Percentiles rank a stretch among this genome's conserved stretches.
phyloP scores from a whole-genome alignment of 768 basidiomycete genomes.

The Chiua virens region DNA sequence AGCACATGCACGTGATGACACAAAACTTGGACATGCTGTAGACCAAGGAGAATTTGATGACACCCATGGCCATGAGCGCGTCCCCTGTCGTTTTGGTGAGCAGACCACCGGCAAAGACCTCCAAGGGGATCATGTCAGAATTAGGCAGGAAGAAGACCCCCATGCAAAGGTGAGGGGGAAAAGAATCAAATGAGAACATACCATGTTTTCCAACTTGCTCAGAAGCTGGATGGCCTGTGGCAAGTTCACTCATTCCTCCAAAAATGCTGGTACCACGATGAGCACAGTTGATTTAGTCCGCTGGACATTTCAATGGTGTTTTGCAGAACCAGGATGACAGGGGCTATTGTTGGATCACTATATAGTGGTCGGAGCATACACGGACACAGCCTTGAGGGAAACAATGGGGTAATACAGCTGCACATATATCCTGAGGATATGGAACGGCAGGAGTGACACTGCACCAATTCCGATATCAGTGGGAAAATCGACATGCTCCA shows the following conservation, averaged over 20 bases:
- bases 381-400: conserved; percentile 9
- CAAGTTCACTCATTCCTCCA: conserved; percentile 26
- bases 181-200: too few relatives aligned
- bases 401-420: conserved; percentile 20
- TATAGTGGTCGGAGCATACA: conserved; percentile 17
- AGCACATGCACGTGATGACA: conserved; percentile 11
- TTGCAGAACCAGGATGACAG: conserved; percentile 19
- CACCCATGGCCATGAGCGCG: conserved; percentile 34
- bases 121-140: not conserved
- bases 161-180: not conserved
- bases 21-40: conserved; percentile 44
- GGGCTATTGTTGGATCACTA: conserved; percentile 13
- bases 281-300: conserved; percentile 11
- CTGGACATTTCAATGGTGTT: conserved; percentile 25
- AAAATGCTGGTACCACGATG: conserved; percentile 20
- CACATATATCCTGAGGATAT: conserved; percentile 16
- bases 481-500: not conserved
- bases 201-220: conserved; percentile 17
- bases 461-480: conserved; percentile 7
- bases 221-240: conserved; percentile 24
- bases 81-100: conserved; percentile 38
- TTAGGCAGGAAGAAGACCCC: too few relatives aligned
- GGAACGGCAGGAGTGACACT: conserved; percentile 22
- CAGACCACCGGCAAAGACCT: conserved; percentile 33
- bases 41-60: conserved; percentile 28